Percentiles rank a stretch among this genome's conserved stretches.
These are phyloP conservation scores for Hymenoscyphus repandus DNA, from an alignment of 2,329 filamentous ascomycete species.

Conservation along the genomic window DNA sequence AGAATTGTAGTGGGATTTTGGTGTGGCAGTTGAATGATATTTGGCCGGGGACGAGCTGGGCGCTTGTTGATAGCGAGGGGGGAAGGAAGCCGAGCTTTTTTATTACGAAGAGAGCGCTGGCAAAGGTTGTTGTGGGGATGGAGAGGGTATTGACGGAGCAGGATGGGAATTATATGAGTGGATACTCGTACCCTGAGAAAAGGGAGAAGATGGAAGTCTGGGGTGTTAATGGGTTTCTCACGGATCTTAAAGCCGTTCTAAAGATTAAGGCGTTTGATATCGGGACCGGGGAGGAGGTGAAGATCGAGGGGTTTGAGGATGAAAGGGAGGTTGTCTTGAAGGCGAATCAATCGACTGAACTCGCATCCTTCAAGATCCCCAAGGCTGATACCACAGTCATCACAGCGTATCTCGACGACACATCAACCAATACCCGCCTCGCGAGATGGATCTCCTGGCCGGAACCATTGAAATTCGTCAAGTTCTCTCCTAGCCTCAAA, in stretches of 20 bases:
- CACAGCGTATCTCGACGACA: background rate
- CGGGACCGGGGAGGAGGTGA: no score
- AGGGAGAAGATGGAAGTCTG: constrained; percentile 16
- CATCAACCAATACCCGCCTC: constrained; percentile 14
- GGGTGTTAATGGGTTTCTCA: constrained; percentile 18
- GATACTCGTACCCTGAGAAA: constrained; percentile 11
- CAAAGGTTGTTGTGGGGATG: constrained; percentile 20
- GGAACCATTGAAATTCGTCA: background rate
- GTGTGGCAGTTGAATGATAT: constrained; percentile 70
- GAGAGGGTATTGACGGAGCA: constrained; percentile 12
- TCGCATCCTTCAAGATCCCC: constrained; percentile 31
- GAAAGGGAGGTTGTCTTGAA: constrained; percentile 13
- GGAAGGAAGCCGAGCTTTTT: constrained; percentile 48
- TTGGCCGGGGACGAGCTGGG: constrained; percentile 63
- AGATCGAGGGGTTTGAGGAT: constrained; percentile 23
- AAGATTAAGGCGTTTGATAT: no score
- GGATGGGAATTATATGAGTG: constrained; percentile 18
- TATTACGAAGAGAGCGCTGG: constrained; percentile 44
- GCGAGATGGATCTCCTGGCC: background rate
- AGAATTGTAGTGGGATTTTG: constrained; percentile 54
- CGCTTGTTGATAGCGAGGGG: constrained; percentile 55
- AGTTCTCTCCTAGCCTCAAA: constrained; percentile 36
- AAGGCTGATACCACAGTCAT: background rate
- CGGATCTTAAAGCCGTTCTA: no score
- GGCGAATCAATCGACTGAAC: constrained; percentile 54